Conservation (phyloP, 2,329 filamentous ascomycete genomes). For the Arthrinium puccinioides region DNA sequence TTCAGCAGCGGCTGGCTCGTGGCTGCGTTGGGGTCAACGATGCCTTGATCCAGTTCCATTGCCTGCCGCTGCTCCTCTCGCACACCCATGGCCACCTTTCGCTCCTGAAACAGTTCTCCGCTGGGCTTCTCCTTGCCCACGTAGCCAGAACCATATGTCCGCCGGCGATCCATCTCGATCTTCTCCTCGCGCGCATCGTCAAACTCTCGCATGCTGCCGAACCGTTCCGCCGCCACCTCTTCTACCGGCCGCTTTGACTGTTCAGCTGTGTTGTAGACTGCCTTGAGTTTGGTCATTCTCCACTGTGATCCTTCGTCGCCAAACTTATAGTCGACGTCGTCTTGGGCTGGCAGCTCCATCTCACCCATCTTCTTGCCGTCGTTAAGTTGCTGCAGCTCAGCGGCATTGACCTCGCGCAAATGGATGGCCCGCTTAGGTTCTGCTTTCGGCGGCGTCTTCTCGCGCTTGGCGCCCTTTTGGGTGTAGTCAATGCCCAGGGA, state of each 20-base stretch:
- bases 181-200: conserved; percentile 92
- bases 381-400: conserved; percentile 54
- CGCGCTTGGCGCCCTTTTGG: conserved; percentile 49
- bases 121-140: conserved; percentile 79
- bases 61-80: conserved; percentile 24
- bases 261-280: conserved; percentile 73
- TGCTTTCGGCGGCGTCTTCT: conserved; percentile 43
- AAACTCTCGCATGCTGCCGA: conserved; percentile 74
- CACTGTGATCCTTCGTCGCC: conserved; percentile 86
- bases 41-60: conserved; percentile 42
- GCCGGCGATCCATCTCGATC: conserved; percentile 77
- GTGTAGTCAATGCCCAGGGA: conserved; percentile 80
- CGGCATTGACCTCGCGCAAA: conserved; percentile 70
- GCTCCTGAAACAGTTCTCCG: conserved; percentile 76
- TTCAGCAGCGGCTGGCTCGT: conserved; percentile 38
- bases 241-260: conserved; percentile 68
- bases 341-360: conserved; percentile 43
- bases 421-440: conserved; percentile 68
- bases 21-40: conserved; percentile 47
- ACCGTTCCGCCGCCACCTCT: conserved; percentile 75
- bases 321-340: conserved; percentile 73
- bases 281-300: conserved; percentile 92
- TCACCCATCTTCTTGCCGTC: conserved; percentile 48
- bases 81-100: conserved; percentile 52
- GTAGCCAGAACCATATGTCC: conserved; percentile 78